These are phyloP conservation scores for Mucor velutinosus DNA, from an alignment of 371 early-diverging fungal genomes.

Conservation along the genomic window DNA sequence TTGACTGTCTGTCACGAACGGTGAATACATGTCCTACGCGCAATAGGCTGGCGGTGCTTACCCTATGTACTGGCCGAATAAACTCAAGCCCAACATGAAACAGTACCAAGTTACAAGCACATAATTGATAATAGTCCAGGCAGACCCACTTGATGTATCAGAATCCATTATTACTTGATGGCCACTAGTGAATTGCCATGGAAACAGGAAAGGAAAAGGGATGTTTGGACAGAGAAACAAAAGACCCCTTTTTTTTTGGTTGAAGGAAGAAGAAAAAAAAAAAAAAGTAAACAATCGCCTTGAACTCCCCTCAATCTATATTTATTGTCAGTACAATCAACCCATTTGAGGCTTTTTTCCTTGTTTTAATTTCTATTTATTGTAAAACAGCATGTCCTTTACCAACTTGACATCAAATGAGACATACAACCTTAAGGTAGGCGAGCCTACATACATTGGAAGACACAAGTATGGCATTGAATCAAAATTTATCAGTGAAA, in stretches of 20 bases:
- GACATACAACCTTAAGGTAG: neutral
- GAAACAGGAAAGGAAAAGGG: neutral
- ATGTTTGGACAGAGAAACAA: neutral
- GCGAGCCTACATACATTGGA: neutral
- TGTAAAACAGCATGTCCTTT: slow-evolving; percentile 6
- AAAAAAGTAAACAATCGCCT: neutral
- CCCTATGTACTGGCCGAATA: slow-evolving; percentile 50
- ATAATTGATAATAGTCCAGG: slow-evolving; percentile 2
- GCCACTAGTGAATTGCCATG: neutral
- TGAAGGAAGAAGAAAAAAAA: slow-evolving; percentile 3
- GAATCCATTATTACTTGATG: neutral
- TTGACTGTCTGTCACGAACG: slow-evolving; percentile 40
- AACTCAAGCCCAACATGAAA: slow-evolving; percentile 44
- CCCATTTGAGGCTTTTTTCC: neutral
- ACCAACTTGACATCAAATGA: slow-evolving; percentile 6
- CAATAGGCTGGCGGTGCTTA: slow-evolving; percentile 14
- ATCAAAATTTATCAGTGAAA: slow-evolving; percentile 3
- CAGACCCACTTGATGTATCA: neutral
- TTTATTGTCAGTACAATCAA: neutral
- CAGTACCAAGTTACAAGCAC: slow-evolving; percentile 35
- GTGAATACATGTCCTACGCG: neutral
- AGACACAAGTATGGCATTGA: slow-evolving; percentile 9
- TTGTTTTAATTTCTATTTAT: neutral
- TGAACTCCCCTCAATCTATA: neutral
- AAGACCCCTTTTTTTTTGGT: neutral